Base-by-base conservation (phyloP, 2,329 filamentous ascomycete species). In the Massarina eburnea region DNA sequence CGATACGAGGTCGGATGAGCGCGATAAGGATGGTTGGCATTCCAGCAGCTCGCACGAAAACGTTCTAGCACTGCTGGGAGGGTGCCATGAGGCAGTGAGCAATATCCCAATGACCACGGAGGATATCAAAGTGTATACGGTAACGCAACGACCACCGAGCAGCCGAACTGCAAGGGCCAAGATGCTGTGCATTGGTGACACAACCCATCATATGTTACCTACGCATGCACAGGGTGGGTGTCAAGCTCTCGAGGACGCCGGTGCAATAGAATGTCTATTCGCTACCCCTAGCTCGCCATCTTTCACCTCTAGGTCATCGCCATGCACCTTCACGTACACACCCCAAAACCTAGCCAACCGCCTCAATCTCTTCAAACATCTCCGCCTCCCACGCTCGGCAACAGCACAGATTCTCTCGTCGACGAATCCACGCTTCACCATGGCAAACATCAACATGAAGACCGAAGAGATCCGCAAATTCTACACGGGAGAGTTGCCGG, bases 181-280 rank as follows among this genome's bases (percentile, higher is more conserved):
- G 2, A 30, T 48, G 18, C 38, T 56, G 8, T 44, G 41, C 10
- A 49, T 54, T 2, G 53, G 53, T 1, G 53, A 56, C 19, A 39
- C 48, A 3, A 38, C 42, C 9, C 53, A 56, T 27, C 43, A 51
- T 30, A 56, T 54, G 53, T 38, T 56, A 2, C 53, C 53, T 15
- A 48, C 48, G 12, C 50, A 54, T 29, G 50, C 51, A 1, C 53
- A 56, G 34, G 53, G 53, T 22, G 51, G 45, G 7, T 40, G 38
- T 14, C 30, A 32, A 8, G 48, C 51, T 4, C 35, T 56, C 15
- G 53, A 56, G 42, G 53, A 56, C 24, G 53, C 51, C 10, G 51
- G 29, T 4, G 45, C 50, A 8, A 19, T 56, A 2, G 53, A 54
- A 36, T 21, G 51, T 21, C 36, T 56, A 2, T 51, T 54, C 35